A percentile compares a stretch with the other conserved stretches of the same genome.
phyloP scores from a whole-genome alignment of 805 yeast genomes.

The Phaffomyces antillensis region DNA sequence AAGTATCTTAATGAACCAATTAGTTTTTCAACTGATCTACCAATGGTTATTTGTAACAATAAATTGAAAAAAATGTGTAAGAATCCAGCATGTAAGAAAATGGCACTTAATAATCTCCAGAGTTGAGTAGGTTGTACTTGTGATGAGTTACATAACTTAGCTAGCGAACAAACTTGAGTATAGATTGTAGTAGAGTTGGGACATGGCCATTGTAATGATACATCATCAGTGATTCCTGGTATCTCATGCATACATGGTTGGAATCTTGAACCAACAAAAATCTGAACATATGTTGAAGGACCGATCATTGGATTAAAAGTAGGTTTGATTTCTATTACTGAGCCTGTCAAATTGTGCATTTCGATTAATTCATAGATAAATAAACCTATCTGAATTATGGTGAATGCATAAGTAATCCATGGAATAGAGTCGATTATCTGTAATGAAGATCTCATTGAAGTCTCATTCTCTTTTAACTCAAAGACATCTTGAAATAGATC shows the following conservation, averaged over 20 bases:
- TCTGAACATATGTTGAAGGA: constrained; percentile 59
- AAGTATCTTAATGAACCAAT: constrained; percentile 50
- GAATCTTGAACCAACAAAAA: constrained; percentile 65
- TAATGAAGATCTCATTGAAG: neutral
- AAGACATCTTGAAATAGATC: constrained; percentile 1
- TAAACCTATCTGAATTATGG: constrained; percentile 43
- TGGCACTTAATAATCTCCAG: constrained; percentile 64
- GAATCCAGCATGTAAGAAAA: constrained; percentile 69
- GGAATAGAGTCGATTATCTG: constrained; percentile 5
- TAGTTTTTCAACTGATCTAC: constrained; percentile 47
- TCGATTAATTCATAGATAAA: constrained; percentile 54
- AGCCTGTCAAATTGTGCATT: constrained; percentile 55
- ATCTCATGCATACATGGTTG: constrained; percentile 62
- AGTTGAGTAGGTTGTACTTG: constrained; percentile 46
- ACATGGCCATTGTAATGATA: constrained; percentile 50
- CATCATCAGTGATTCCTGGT: constrained; percentile 40
- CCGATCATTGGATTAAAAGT: constrained; percentile 76
- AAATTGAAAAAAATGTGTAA: constrained; percentile 61
- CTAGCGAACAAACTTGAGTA: constrained; percentile 50
- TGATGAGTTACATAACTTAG: constrained; percentile 41
- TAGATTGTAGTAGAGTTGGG: constrained; percentile 52
- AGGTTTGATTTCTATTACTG: constrained; percentile 61
- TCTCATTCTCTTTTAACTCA: neutral
- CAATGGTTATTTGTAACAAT: constrained; percentile 53
- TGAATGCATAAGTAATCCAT: constrained; percentile 5